A percentile compares a stretch with the other conserved stretches of the same genome.
These are phyloP conservation scores for Talaromyces sp. DNA, from an alignment of 2,329 filamentous ascomycete genomes.

Conservation along the genomic window DNA sequence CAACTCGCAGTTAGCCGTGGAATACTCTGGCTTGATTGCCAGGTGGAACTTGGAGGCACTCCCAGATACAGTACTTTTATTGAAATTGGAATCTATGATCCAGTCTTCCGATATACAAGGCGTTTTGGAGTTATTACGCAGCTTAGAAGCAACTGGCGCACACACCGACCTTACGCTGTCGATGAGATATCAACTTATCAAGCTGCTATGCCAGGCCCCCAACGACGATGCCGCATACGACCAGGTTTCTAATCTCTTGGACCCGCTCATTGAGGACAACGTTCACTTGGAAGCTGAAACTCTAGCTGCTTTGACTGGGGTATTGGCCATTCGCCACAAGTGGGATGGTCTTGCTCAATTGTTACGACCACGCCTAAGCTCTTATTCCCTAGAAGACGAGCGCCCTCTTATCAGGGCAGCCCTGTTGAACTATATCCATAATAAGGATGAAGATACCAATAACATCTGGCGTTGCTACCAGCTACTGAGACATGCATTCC, in stretches of 20 bases:
- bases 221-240: slow-evolving; percentile 57
- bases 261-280: slow-evolving; percentile 64
- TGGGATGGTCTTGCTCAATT: slow-evolving; percentile 74
- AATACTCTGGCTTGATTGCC: slow-evolving; percentile 62
- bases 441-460: slow-evolving; percentile 55
- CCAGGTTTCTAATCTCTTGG: slow-evolving; percentile 65
- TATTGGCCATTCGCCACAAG: slow-evolving; percentile 71
- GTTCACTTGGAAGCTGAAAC: slow-evolving; percentile 68
- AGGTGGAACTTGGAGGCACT: slow-evolving; percentile 63
- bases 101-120: slow-evolving; percentile 65
- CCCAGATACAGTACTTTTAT: slow-evolving; percentile 61
- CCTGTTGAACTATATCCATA: slow-evolving; percentile 63
- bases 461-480: slow-evolving; percentile 57
- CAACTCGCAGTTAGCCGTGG: slow-evolving; percentile 66
- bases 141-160: slow-evolving; percentile 45
- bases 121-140: slow-evolving; percentile 49
- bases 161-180: slow-evolving; percentile 50
- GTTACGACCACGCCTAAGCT: slow-evolving; percentile 58
- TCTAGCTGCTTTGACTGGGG: slow-evolving; percentile 63
- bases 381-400: slow-evolving; percentile 45
- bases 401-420: slow-evolving; percentile 60
- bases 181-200: slow-evolving; percentile 51
- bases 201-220: slow-evolving; percentile 55
- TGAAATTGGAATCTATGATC: slow-evolving; percentile 69
- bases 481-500: slow-evolving; percentile 53